These are phyloP conservation scores for Parachaetomium inaequale DNA, from an alignment of 495 filamentous ascomycete species.

Conservation along the genomic window DNA sequence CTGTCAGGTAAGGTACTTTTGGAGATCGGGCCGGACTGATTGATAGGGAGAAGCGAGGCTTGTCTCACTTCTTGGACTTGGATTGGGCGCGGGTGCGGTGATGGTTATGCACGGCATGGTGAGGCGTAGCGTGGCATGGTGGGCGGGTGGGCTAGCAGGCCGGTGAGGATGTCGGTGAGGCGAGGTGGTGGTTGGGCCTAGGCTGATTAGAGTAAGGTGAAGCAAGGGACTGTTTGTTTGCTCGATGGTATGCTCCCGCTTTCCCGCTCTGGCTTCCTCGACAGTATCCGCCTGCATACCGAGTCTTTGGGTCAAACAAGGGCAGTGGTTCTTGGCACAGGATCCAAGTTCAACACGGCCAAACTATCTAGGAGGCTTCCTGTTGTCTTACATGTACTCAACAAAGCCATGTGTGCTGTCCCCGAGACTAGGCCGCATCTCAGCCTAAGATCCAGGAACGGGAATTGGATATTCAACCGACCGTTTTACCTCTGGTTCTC, in stretches of 20 bases:
- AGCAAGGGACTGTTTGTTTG: neutral
- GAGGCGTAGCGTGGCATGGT: constrained; percentile 8
- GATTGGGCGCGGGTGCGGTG: neutral
- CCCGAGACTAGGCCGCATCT: neutral
- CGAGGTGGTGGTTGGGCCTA: neutral
- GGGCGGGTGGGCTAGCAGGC: neutral
- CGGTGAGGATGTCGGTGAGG: neutral
- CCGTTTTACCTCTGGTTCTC: neutral
- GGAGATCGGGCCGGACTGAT: neutral
- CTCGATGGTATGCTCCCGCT: neutral
- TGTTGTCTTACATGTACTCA: neutral
- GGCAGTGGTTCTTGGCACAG: neutral
- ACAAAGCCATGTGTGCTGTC: neutral
- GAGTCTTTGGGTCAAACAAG: neutral
- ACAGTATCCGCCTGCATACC: constrained; percentile 6
- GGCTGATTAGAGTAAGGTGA: neutral
- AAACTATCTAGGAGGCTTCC: no score
- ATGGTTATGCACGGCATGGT: neutral
- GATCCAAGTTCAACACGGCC: no score
- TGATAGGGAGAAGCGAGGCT: neutral
- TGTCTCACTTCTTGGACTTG: neutral
- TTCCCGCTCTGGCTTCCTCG: constrained; percentile 1
- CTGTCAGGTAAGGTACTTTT: neutral
- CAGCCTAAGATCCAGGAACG: neutral
- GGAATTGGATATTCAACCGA: neutral